Evolutionary conservation across 2,329 filamentous ascomycete species (phyloP).

Genomic region (Diaporthe sp.): DNA sequence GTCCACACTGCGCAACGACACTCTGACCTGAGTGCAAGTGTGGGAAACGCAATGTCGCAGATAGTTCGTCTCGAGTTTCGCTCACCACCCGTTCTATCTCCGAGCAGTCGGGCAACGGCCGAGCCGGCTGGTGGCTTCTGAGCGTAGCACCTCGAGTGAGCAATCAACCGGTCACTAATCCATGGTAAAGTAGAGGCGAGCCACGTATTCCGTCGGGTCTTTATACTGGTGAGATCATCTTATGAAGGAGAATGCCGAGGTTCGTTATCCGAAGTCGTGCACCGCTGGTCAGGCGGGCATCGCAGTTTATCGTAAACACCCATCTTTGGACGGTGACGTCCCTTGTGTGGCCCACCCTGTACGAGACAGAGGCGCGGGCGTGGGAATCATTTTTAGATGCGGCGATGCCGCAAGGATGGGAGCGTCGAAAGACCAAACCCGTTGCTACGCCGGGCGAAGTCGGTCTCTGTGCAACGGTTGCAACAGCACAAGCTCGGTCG

Average conservation of each 20-base stretch:
- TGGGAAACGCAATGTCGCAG: slow-evolving; percentile 16
- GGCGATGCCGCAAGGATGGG: slow-evolving; percentile 28
- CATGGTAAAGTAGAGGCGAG: background rate
- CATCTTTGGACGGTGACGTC: slow-evolving; percentile 23
- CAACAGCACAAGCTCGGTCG: slow-evolving; percentile 4
- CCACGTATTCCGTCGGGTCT: background rate
- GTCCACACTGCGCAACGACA: background rate
- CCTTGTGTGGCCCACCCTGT: background rate
- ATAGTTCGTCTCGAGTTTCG: slow-evolving; percentile 2
- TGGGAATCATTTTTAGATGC: slow-evolving; percentile 1
- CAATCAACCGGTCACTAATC: background rate
- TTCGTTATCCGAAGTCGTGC: slow-evolving; percentile 1
- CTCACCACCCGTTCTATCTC: slow-evolving; percentile 17
- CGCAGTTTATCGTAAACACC: slow-evolving; percentile 14
- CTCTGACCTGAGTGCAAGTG: background rate
- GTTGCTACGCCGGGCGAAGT: slow-evolving; percentile 21
- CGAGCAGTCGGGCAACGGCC: slow-evolving; percentile 22
- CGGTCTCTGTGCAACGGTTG: slow-evolving; percentile 22
- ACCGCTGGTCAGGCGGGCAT: background rate
- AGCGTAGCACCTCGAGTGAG: background rate
- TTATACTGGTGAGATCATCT: background rate
- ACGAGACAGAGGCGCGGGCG: slow-evolving; percentile 22
- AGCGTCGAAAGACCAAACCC: background rate
- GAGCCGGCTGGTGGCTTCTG: background rate
- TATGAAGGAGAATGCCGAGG: background rate